These are phyloP conservation scores for Corymbia citriodora DNA, from an alignment of 441 rosid genomes.

Conservation along the genomic window DNA sequence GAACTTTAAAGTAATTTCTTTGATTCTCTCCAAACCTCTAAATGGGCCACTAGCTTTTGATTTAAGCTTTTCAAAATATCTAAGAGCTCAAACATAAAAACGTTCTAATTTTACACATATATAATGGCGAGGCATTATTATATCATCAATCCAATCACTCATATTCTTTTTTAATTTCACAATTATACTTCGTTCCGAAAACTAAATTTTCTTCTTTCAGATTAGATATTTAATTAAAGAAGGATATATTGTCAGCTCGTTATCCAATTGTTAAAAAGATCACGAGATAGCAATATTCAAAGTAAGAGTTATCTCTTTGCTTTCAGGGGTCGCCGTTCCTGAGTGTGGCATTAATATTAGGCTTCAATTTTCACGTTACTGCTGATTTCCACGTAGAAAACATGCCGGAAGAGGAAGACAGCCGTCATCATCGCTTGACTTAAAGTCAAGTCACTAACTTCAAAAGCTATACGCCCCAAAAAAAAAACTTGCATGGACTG, in stretches of 20 bases:
- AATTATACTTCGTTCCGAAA: neutral
- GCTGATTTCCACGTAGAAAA: neutral
- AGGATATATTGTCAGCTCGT: neutral
- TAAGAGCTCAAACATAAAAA: neutral
- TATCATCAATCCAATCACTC: neutral
- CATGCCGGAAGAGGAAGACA: neutral
- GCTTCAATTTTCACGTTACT: neutral
- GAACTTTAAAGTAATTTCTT: neutral
- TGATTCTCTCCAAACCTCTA: neutral
- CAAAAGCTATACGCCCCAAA: neutral
- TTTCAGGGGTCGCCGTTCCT: neutral
- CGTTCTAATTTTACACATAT: neutral
- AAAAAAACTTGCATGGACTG: neutral
- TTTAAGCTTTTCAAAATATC: neutral
- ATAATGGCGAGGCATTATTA: neutral
- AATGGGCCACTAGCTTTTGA: neutral
- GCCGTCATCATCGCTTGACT: neutral
- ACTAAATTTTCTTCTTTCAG: neutral
- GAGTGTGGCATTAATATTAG: neutral
- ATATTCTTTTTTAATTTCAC: neutral
- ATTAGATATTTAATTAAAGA: neutral
- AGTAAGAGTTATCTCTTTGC: neutral
- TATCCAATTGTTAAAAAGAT: neutral
- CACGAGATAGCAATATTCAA: neutral
- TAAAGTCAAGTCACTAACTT: neutral